Base-by-base conservation (phyloP, 2,329 filamentous ascomycete species). In the Claviceps sorghi region DNA sequence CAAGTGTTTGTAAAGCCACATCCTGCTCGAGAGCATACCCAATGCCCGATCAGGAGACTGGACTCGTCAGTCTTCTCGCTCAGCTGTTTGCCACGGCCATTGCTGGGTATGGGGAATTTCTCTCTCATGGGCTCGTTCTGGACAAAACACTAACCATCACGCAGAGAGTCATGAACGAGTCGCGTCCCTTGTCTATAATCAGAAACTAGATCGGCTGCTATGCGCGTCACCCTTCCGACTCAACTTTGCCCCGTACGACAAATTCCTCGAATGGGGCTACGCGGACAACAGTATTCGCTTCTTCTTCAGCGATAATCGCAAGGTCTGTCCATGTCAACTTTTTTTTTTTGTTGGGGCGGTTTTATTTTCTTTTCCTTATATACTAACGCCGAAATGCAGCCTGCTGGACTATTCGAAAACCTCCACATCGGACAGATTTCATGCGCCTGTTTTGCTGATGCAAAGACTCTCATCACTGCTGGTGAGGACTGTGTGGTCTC, bases 261-360 rank as follows among this genome's bases (percentile, higher is more conserved):
- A 89, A 60, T 95, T 88, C 61, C 78, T 97, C 58, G 89, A 96
- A 69, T 97, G 91, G 91, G 91, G 91, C 1, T 97, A 94, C 60
- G 86, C 88, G 0, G 93, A 98, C 66, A 88, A 87, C 59, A 94
- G 88, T 58, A 79, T 98, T 30, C 84, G 93, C 4, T 97, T 98
- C 72, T 95, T 88, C 69, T 80, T 85, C 52, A 82, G 84, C 48
- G 88, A 95, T 58, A 87, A 80, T 53, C 83, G 87, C 62, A 90
- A 88, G 70, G 76, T 80, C 69, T 58, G 57, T 38, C 51, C 50
- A 48, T 46, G 52, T 19, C 29, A 29, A n/a, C 19, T 7, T 4
- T 15, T 46, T 42, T 43, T 36, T 6, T 36, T 48, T 30, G 26
- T 26, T n/a, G n/a, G n/a, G n/a, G n/a, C n/a, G n/a, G n/a, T 26